A percentile compares a stretch with the other conserved stretches of the same genome.
Conservation (phyloP, 345 rosid genomes). For the Hevea brasiliensis region DNA sequence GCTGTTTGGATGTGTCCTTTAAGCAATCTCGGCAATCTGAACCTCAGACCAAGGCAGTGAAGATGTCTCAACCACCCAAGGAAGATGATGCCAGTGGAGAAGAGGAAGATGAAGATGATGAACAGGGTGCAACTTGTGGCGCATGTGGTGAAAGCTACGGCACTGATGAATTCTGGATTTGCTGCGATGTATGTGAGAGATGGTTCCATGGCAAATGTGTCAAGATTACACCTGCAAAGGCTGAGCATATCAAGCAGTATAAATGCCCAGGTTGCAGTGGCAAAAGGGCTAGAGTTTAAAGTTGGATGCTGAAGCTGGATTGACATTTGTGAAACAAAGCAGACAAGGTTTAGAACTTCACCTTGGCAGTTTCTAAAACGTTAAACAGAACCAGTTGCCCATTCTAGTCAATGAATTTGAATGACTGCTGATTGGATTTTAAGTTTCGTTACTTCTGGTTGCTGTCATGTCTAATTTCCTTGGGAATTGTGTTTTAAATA, state of each 20-base stretch:
- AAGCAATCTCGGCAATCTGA: conserved; percentile 71
- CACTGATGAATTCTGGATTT: conserved; percentile 95
- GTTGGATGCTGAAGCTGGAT: conserved; percentile 31
- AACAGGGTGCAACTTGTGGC: conserved; percentile 93
- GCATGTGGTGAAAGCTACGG: conserved; percentile 97
- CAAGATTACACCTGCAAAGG: conserved; percentile 99
- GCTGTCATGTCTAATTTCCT: conserved; percentile 27
- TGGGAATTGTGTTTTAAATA: conserved; percentile 26
- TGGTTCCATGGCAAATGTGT: conserved; percentile 99
- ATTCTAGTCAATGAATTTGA: conserved; percentile 32
- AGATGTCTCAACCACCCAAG: conserved; percentile 73
- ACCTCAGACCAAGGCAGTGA: conserved; percentile 53
- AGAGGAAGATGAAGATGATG: conserved; percentile 85
- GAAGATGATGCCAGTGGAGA: conserved; percentile 93
- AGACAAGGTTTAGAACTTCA: conserved; percentile 39
- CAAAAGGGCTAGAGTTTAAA: conserved; percentile 88
- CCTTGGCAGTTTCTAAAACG: conserved; percentile 36
- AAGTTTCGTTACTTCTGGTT: conserved; percentile 22
- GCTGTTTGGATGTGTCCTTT: conserved; percentile 23
- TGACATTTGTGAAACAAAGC: conserved; percentile 28
- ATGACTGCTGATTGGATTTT: conserved; percentile 23
- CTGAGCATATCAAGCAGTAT: conserved; percentile 97
- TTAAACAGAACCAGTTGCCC: conserved; percentile 35
- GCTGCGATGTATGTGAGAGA: conserved; percentile 93
- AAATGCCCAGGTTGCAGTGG: conserved; percentile 95